phyloP scores from a whole-genome alignment of 1,284 basidiomycete species.

The Ganoderma lucidum region DNA sequence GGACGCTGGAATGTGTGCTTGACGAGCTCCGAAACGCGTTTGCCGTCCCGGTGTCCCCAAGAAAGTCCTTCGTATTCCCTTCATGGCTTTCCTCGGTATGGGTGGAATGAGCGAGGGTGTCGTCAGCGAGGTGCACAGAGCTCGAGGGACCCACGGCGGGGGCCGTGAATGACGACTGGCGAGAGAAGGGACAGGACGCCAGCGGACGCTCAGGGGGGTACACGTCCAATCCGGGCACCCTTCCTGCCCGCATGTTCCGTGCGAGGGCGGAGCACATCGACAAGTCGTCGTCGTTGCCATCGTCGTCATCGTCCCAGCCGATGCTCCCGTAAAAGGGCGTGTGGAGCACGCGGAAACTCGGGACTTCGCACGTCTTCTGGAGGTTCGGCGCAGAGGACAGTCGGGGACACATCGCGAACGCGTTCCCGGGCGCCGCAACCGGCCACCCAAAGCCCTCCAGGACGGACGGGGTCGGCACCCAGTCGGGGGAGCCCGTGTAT shows the following conservation, averaged over 20 bases:
- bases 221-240: not conserved
- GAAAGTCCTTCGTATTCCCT: not conserved
- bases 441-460: not conserved
- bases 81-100: not conserved
- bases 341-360: constrained; percentile 1
- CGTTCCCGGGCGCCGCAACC: not conserved
- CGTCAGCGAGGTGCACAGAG: not conserved
- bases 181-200: not conserved
- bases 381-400: not conserved
- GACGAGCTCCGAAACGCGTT: not conserved
- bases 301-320: not conserved
- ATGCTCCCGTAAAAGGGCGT: not conserved
- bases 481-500: not conserved
- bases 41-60: not conserved
- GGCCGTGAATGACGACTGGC: not conserved
- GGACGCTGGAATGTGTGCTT: not conserved
- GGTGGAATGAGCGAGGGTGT: not conserved
- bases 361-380: not conserved
- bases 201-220: not conserved
- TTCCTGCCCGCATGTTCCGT: not conserved
- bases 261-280: constrained; percentile 1
- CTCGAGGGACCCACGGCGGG: too few relatives aligned
- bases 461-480: not conserved
- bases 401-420: constrained; percentile 1
- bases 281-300: not conserved